These are phyloP conservation scores for Eucalyptus albens DNA, from an alignment of 345 rosid genomes.

Conservation along the genomic window DNA sequence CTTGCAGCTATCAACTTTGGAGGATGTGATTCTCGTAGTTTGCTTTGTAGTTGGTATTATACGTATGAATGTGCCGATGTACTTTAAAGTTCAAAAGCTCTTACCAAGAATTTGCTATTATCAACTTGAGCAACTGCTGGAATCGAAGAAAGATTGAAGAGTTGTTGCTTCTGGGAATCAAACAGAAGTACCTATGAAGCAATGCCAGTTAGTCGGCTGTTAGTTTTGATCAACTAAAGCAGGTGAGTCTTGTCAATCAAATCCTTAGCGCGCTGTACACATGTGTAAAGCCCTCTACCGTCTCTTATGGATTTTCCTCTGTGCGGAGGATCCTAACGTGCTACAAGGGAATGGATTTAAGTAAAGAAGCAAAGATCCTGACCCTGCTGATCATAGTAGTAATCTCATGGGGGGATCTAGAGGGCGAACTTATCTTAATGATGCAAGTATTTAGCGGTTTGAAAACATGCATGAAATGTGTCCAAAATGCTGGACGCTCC, in stretches of 20 bases:
- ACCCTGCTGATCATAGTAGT: background rate
- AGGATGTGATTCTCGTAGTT: background rate
- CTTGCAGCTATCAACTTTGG: background rate
- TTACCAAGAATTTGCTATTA: background rate
- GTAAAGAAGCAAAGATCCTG: background rate
- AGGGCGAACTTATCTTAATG: background rate
- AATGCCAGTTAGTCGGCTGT: background rate
- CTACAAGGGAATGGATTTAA: background rate
- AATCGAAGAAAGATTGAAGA: background rate
- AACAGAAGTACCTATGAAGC: background rate
- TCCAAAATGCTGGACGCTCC: background rate
- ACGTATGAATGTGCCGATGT: background rate
- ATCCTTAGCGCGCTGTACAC: background rate
- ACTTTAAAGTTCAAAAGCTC: background rate
- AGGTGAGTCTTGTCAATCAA: background rate
- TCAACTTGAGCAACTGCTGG: background rate
- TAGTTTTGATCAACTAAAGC: background rate
- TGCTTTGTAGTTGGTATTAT: background rate
- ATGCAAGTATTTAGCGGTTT: background rate
- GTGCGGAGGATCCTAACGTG: background rate
- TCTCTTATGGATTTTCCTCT: background rate
- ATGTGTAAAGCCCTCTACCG: background rate
- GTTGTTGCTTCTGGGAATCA: background rate
- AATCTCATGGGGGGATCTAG: background rate
- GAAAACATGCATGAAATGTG: background rate